Percentiles rank a stretch among this genome's conserved stretches.
phyloP scores from a whole-genome alignment of 164 flowering plant genomes.

The Santalum album region DNA sequence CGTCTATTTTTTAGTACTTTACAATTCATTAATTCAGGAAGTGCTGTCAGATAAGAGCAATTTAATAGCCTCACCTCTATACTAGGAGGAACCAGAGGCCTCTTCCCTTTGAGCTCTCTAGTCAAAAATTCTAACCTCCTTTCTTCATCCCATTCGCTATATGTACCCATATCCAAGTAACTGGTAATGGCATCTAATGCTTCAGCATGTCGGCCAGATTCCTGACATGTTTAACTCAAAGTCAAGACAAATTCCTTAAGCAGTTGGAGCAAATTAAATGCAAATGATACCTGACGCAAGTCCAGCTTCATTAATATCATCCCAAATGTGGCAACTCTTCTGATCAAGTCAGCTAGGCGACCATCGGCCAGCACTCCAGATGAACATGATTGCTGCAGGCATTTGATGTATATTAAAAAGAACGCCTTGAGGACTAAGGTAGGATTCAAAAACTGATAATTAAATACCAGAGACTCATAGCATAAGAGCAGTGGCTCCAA shows the following conservation, averaged over 20 bases:
- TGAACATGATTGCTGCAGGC: slow-evolving; percentile 75
- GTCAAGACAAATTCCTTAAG: not conserved
- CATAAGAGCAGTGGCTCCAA: slow-evolving; percentile 79
- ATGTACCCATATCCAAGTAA: slow-evolving; percentile 83
- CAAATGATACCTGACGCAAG: slow-evolving; percentile 72
- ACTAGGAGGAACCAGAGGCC: slow-evolving; percentile 78
- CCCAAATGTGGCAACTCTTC: slow-evolving; percentile 88
- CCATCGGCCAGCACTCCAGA: slow-evolving; percentile 92
- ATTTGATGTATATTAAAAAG: slow-evolving; percentile 4
- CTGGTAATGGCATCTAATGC: slow-evolving; percentile 81
- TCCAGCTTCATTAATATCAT: slow-evolving; percentile 93
- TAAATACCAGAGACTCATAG: slow-evolving; percentile 76
- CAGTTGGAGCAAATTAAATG: slow-evolving; percentile 1
- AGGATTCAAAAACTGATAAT: not conserved
- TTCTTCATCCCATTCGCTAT: slow-evolving; percentile 95
- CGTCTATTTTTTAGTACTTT: no score
- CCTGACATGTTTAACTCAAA: slow-evolving; percentile 34
- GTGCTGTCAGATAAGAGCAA: no score
- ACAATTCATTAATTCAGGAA: no score
- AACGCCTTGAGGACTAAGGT: not conserved
- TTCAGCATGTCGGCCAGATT: slow-evolving; percentile 88
- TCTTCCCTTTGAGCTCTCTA: slow-evolving; percentile 80
- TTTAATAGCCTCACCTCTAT: slow-evolving; percentile 52
- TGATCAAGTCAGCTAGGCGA: slow-evolving; percentile 77
- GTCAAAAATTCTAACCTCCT: slow-evolving; percentile 70